Percentiles rank a stretch among this genome's conserved stretches.
phyloP scores from a whole-genome alignment of 148 eudicot genomes.

The Rhododendron griersonianum region DNA sequence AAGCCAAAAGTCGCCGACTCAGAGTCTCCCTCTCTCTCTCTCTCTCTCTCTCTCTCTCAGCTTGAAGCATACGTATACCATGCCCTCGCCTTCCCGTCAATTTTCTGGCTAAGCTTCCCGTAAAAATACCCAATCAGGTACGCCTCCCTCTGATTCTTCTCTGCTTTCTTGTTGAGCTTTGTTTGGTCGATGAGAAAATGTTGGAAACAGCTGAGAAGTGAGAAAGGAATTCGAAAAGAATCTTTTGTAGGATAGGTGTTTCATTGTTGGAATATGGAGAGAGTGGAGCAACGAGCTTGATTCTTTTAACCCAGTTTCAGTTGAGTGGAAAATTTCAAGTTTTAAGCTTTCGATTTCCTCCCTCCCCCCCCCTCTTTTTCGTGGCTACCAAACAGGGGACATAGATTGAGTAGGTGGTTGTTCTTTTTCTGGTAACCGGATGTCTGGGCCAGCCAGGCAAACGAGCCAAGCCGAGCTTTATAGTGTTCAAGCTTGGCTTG shows the following conservation, averaged over 20 bases:
- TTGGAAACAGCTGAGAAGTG: background rate
- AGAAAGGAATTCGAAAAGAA: too few relatives aligned
- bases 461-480: too few relatives aligned
- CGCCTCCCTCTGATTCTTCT: background rate
- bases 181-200: constrained; percentile 5
- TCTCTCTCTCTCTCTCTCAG: background rate
- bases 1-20: background rate
- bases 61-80: background rate
- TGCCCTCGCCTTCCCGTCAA: constrained; percentile 3
- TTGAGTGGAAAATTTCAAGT: background rate
- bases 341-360: background rate
- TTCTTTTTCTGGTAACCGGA: too few relatives aligned
- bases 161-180: background rate
- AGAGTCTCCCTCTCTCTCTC: background rate
- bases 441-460: too few relatives aligned
- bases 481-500: too few relatives aligned
- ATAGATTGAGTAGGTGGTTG: background rate
- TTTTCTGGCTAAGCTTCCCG: background rate
- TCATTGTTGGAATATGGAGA: background rate
- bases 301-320: background rate
- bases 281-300: background rate
- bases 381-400: background rate
- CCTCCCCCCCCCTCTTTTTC: background rate
- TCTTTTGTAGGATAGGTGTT: background rate
- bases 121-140: constrained; percentile 1